A percentile compares a stretch with the other conserved stretches of the same genome.
Conservation (phyloP, 2,329 filamentous ascomycete species). For the Fusarium decemcellulare region DNA sequence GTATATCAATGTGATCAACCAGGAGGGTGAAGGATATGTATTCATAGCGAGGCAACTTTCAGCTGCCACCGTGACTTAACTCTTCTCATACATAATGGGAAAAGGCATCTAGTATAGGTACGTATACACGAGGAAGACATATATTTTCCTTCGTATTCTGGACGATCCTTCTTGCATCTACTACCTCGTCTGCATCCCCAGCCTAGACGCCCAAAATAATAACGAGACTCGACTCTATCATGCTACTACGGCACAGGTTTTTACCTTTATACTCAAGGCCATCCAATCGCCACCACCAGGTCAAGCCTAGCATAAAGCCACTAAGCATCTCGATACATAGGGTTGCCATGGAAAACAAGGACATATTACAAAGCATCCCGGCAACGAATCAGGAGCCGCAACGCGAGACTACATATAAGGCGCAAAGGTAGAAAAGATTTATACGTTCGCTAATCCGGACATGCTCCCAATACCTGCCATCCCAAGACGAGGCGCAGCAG, state of each 20-base stretch:
- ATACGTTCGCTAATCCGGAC: conserved; percentile 49
- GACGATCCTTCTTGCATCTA: conserved; percentile 51
- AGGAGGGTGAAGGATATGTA: conserved; percentile 47
- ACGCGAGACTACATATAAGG: conserved; percentile 43
- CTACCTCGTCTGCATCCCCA: conserved; percentile 51
- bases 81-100: conserved; percentile 57
- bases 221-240: conserved; percentile 52
- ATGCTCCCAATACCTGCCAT: no score
- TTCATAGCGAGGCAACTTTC: conserved; percentile 50
- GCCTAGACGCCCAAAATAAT: conserved; percentile 51
- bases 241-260: conserved; percentile 56
- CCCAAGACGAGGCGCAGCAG: no score
- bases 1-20: conserved; percentile 52
- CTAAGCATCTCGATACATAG: conserved; percentile 50
- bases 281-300: conserved; percentile 31
- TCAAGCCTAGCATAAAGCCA: neutral
- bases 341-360: conserved; percentile 52
- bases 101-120: conserved; percentile 55
- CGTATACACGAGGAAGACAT: conserved; percentile 51
- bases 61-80: conserved; percentile 55
- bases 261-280: conserved; percentile 55
- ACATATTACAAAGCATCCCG: conserved; percentile 47
- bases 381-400: conserved; percentile 37
- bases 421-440: conserved; percentile 49
- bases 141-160: conserved; percentile 54